Conservation (phyloP, 768 basidiomycete species). For the Basidioascus undulatus region DNA sequence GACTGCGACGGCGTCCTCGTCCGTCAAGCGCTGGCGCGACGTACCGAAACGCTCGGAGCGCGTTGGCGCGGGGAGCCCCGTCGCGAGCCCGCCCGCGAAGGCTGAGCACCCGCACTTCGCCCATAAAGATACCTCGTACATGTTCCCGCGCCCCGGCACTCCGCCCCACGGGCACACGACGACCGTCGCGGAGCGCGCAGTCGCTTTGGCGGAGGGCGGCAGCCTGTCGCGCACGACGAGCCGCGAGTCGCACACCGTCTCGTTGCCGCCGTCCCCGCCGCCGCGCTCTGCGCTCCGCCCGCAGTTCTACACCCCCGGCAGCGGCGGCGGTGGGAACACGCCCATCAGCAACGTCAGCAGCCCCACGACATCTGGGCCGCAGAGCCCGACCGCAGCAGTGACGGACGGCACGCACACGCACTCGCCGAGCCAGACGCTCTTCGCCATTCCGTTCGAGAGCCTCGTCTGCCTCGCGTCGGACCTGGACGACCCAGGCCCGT, state of each 20-base stretch:
- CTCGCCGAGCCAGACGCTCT: background rate
- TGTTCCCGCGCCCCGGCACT: no score
- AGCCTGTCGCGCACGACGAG: constrained; percentile 13
- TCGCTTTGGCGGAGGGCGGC: constrained; percentile 17
- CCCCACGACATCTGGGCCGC: constrained; percentile 3
- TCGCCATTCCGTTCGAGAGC: constrained; percentile 15
- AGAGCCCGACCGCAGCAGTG: no score
- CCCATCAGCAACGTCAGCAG: background rate
- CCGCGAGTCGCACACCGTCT: background rate
- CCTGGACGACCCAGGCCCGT: no score
- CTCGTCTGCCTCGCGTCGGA: constrained; percentile 19
- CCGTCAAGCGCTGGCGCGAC: constrained; percentile 51
- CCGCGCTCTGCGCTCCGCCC: background rate
- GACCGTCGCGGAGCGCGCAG: background rate
- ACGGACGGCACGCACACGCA: background rate
- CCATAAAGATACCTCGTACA: no score
- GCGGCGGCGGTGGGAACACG: background rate
- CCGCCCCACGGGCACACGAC: constrained; percentile 4
- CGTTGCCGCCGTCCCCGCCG: constrained; percentile 6
- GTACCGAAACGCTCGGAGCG: constrained; percentile 25
- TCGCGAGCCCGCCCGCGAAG: no score
- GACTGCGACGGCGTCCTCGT: constrained; percentile 69
- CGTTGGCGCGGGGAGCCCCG: no score
- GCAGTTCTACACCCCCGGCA: constrained; percentile 5
- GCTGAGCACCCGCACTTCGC: no score